phyloP scores from a whole-genome alignment of 2,329 filamentous ascomycete species.

The Colletotrichum noveboracense region DNA sequence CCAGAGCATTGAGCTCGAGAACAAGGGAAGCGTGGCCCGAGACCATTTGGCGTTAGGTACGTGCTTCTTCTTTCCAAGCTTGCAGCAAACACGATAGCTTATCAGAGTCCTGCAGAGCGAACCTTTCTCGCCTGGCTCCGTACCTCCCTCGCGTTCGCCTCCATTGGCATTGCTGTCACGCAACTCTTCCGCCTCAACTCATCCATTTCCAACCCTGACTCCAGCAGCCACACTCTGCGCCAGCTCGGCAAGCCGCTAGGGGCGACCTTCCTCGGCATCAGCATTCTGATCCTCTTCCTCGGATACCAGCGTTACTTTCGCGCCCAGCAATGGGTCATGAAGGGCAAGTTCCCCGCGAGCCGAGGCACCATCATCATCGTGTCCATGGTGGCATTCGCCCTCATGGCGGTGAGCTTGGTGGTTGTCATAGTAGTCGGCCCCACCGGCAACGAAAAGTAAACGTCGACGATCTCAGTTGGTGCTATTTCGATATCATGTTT shows the following conservation, averaged over 20 bases:
- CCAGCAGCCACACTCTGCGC: slow-evolving; percentile 52
- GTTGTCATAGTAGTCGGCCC: slow-evolving; percentile 62
- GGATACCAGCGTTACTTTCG: slow-evolving; percentile 83
- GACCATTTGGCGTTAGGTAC: slow-evolving; percentile 82
- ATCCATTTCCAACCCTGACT: slow-evolving; percentile 46
- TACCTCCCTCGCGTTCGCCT: slow-evolving; percentile 81
- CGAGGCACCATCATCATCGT: slow-evolving; percentile 77
- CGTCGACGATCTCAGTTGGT: not conserved
- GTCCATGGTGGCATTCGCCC: slow-evolving; percentile 65
- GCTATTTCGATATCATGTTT: not conserved
- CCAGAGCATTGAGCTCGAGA: slow-evolving; percentile 77
- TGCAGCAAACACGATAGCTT: not conserved
- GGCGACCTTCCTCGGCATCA: slow-evolving; percentile 77
- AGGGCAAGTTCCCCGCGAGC: slow-evolving; percentile 81
- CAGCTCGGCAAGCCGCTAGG: slow-evolving; percentile 77
- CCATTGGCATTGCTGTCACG: slow-evolving; percentile 82
- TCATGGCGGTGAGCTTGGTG: slow-evolving; percentile 66
- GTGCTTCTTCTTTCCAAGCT: not conserved
- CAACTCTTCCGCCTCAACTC: slow-evolving; percentile 86
- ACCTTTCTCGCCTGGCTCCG: slow-evolving; percentile 88
- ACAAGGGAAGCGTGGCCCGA: slow-evolving; percentile 82
- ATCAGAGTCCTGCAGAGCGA: slow-evolving; percentile 61
- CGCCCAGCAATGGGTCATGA: slow-evolving; percentile 79
- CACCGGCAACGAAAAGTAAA: slow-evolving; percentile 28
- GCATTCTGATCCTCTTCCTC: slow-evolving; percentile 75